Evolutionary conservation across 805 yeast genomes (phyloP), one percentile per base, ranked within the genome.

Genomic region (Grigorovia transvaalensis): DNA sequence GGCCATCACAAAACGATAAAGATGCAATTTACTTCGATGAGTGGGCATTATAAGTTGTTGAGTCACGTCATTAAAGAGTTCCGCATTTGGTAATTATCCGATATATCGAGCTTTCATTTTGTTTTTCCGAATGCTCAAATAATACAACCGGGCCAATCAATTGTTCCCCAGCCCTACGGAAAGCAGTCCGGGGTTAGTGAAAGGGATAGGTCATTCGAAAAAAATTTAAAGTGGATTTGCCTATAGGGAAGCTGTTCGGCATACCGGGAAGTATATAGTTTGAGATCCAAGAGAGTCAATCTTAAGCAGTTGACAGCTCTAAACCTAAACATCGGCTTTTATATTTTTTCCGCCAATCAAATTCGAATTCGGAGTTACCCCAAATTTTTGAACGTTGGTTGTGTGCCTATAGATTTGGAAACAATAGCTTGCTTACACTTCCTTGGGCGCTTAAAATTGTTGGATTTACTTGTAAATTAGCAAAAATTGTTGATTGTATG

Each of bases 1-100:
- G 74, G 1, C 67, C 71, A 2, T 61, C 71, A 0, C 63, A 60
- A 18, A 69, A 65, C 20, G 76, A 73, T 50, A 66, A 68, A 46
- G 78, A 74, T 49, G 67, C 71, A 40, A 71, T 74, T 0, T 76
- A 74, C 57, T 70, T 77, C 60, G 82, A 78, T 57, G 76, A 74
- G 47, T 77, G 79, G 74, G 68, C 68, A 2, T 27, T 18, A 17
- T 35, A 23, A 13, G 15, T 33, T 33, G 15, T 33, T 33, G 15
- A 33, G 11, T 13, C n/a, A 9, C 4, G 38, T 9, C 38, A 8
- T 33, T 33, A 13, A 13, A 5, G 11, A 33, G 4, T 33, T 33
- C 38, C 9, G 9, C 15, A 4, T 11, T 33, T 9, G 11, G 3
- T 33, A 13, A 33, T 33, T 33, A 33, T 33, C 27, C 27, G 27